Evolutionary conservation across 208 protist genomes (phyloP), one percentile per base, ranked within the genome.

Genomic region (Phytomonas serpens): DNA sequence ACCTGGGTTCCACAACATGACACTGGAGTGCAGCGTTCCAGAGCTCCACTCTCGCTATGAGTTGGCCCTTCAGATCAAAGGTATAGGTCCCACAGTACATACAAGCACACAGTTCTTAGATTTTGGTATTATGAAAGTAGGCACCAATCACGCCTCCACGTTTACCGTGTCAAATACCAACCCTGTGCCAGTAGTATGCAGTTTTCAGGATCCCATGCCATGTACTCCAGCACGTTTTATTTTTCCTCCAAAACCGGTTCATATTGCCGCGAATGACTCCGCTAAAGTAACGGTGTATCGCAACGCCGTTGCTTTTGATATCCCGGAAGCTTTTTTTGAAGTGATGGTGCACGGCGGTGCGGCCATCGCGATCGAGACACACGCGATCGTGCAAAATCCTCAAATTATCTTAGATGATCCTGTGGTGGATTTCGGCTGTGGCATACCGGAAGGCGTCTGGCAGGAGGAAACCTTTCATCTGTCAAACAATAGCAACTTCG

Each of bases 81-180:
- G 84, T 42, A 84, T 94, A 34, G 87, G 91, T 16, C 79, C 91
- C 47, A 87, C 84, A 11, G 81, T 96, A 29, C 87, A 85, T 79
- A 79, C 79, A 51, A 94, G 89, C 72, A 84, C 87, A 27, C 82
- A 88, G 47, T 76, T 86, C 64, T 79, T 96, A 29, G 91, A 96
- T 77, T 96, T 96, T 82, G 91, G 91, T 32, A 76, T 94, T 32
- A 93, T 96, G 57, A 89, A 93, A 72, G 65, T 84, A 13, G 86
- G 87, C 30, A 67, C 82, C 38, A 86, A 93, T 69, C 84, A 81
- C 9, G 84, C 86, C 31, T 80, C 87, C 7, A 91, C 86, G 69
- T 94, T 96, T 77, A 94, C 88, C 7, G 87, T 96, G 42, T 89
- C 87, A 64, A 96, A 96, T 74, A 82, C 90, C 64, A 96, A 96